Percentiles rank a stretch among this genome's conserved stretches.
Evolutionary conservation across 345 rosid species (phyloP).

Genomic region (Trapa bicornis): DNA sequence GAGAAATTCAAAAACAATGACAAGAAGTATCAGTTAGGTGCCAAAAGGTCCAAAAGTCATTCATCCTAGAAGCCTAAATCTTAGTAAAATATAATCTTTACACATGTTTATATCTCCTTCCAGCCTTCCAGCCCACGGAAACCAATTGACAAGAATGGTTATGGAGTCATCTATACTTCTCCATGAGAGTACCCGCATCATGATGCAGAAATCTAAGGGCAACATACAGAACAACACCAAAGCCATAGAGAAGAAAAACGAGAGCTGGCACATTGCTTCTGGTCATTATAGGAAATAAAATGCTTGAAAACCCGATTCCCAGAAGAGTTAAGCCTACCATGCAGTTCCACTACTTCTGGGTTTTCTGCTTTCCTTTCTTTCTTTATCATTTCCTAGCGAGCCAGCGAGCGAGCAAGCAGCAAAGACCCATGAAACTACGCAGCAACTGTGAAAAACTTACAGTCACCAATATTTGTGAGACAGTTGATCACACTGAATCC

Average conservation of each 20-base stretch:
- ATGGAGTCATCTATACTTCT: background rate
- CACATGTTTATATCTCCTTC: background rate
- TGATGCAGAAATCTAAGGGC: background rate
- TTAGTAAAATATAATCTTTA: background rate
- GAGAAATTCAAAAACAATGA: background rate
- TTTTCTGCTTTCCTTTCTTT: background rate
- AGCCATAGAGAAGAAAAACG: background rate
- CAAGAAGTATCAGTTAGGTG: background rate
- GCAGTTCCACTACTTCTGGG: too few relatives aligned
- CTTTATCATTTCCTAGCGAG: background rate
- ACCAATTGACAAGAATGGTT: background rate
- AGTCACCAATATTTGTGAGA: conserved; percentile 19
- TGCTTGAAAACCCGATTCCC: background rate
- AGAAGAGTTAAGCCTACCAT: background rate
- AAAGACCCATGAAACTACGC: background rate
- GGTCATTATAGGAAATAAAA: background rate
- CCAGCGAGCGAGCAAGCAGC: background rate
- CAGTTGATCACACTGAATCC: conserved; percentile 9
- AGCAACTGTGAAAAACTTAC: conserved; percentile 9
- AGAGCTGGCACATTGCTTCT: background rate
- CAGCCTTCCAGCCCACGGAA: background rate
- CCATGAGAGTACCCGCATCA: background rate
- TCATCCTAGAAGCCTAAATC: background rate
- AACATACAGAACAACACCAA: background rate
- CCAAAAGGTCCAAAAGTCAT: background rate